Base-by-base conservation (phyloP, 1,284 basidiomycete species). In the Sutorius eximius region DNA sequence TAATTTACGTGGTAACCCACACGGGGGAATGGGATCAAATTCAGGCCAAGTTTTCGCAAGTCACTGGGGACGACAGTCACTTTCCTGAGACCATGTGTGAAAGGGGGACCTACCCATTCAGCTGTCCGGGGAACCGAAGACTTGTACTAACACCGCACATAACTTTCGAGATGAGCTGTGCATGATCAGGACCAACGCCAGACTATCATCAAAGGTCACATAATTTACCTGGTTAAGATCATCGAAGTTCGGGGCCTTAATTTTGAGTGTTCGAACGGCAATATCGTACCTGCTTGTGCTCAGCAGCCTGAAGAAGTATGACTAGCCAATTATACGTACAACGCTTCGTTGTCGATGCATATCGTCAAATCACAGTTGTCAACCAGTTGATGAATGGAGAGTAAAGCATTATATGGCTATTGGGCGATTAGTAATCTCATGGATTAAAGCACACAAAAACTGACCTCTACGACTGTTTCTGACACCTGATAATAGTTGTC, bases 311-410 rank as follows among this genome's bases (percentile, higher is more conserved):
- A 50, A 29, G 38, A 30, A 38, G 29, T 0, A 40, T 29, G 30
- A 24, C 15, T 6, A 29, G 9, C 15, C n/a, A 18, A 46, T 15
- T 24, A 15, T 10, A 75, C 82, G 48, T 55, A 94, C 79, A 97
- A 75, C 5, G 95, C 95, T 73, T 98, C 94, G 72, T 98, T 98
- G 74, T 98, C 91, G 51, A 97, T 85, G 71, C 91, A 93, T 64
- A 96, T 85, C 5, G 92, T 91, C 58, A 96, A 76, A 73, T 98
- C 95, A 53, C 89, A 86, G 73, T 91, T 91, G 64, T 98, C 95
- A 15, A 96, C 83, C 20, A 98, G 83, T 75, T 96, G 95, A 73
- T 98, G 91, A 47, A 93, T 77, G 2, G 95, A 93, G 13, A 98
- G 82, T 48, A 94, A 80, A 3, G 93, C 86, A 70, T 98, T 98